Conservation (phyloP, 768 basidiomycete species). For the Mycena belliarum region DNA sequence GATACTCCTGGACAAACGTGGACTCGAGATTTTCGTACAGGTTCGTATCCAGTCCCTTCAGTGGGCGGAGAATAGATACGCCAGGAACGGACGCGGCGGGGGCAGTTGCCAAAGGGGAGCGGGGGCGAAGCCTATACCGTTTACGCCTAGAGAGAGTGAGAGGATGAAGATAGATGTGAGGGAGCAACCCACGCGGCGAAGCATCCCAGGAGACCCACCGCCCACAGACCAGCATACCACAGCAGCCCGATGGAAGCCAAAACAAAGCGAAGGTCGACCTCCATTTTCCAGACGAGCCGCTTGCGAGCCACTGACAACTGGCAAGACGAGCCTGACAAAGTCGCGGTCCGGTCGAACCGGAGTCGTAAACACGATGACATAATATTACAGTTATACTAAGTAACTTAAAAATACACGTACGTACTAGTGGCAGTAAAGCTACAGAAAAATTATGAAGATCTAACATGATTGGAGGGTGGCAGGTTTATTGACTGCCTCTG, state of each 20-base stretch:
- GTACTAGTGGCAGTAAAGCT: too few relatives aligned
- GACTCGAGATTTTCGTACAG: constrained; percentile 96
- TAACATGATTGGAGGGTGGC: not conserved
- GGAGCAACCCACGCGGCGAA: constrained; percentile 59
- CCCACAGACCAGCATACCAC: constrained; percentile 69
- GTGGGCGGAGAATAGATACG: constrained; percentile 90
- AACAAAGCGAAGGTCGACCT: constrained; percentile 20
- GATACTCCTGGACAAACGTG: constrained; percentile 89
- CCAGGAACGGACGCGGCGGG: constrained; percentile 62
- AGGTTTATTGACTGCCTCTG: not conserved
- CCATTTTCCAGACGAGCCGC: not conserved
- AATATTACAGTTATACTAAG: too few relatives aligned
- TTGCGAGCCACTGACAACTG: too few relatives aligned
- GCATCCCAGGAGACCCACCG: constrained; percentile 67
- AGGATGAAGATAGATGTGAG: not conserved
- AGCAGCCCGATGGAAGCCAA: constrained; percentile 45
- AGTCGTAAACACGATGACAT: not conserved
- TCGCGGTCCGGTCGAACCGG: not conserved
- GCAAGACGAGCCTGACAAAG: too few relatives aligned
- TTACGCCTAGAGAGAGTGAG: constrained; percentile 52
- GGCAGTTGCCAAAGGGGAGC: constrained; percentile 58
- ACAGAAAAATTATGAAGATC: too few relatives aligned
- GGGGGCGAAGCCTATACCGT: constrained; percentile 70
- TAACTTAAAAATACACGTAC: too few relatives aligned
- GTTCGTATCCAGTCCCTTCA: constrained; percentile 94